These are phyloP conservation scores for Boletus subparvulus DNA, from an alignment of 768 basidiomycete genomes.

Conservation along the genomic window DNA sequence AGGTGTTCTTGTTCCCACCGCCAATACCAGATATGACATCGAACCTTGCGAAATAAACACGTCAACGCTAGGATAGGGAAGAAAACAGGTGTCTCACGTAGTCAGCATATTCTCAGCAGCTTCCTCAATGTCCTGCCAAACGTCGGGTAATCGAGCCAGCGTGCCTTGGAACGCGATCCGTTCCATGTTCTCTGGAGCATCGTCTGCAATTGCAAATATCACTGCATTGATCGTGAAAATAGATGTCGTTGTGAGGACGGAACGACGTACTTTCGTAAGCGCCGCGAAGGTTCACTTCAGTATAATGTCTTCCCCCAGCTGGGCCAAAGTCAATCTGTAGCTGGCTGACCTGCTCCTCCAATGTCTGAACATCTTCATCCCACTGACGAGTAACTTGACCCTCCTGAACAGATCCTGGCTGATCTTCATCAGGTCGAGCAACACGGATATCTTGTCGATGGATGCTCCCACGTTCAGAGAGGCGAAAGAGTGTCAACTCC, in stretches of 20 bases:
- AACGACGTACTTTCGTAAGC: slow-evolving; percentile 55
- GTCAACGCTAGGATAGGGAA: background rate
- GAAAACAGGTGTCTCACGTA: slow-evolving; percentile 40
- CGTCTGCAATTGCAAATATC: slow-evolving; percentile 36
- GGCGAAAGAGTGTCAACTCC: slow-evolving; percentile 42
- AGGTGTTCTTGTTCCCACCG: slow-evolving; percentile 42
- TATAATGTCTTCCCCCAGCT: slow-evolving; percentile 45
- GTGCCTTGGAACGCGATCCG: slow-evolving; percentile 44
- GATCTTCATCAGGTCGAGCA: slow-evolving; percentile 12
- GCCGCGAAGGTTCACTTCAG: slow-evolving; percentile 47
- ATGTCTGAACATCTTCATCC: slow-evolving; percentile 39
- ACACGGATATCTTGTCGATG: slow-evolving; percentile 41
- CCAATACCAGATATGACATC: slow-evolving; percentile 61
- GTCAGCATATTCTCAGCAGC: slow-evolving; percentile 58
- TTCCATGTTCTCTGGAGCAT: slow-evolving; percentile 34
- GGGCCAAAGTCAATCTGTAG: slow-evolving; percentile 41
- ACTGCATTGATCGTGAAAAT: slow-evolving; percentile 33
- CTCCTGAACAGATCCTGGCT: background rate
- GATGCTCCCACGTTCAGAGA: slow-evolving; percentile 50
- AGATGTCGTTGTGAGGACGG: background rate
- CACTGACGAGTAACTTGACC: slow-evolving; percentile 30
- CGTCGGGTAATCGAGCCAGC: slow-evolving; percentile 52
- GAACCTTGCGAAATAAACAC: slow-evolving; percentile 40
- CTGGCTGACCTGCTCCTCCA: slow-evolving; percentile 32
- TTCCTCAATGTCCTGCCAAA: slow-evolving; percentile 53